A percentile compares a stretch with the other conserved stretches of the same genome.
These are phyloP conservation scores for Austroboletus niveus DNA, from an alignment of 1,284 basidiomycete species.

Conservation along the genomic window DNA sequence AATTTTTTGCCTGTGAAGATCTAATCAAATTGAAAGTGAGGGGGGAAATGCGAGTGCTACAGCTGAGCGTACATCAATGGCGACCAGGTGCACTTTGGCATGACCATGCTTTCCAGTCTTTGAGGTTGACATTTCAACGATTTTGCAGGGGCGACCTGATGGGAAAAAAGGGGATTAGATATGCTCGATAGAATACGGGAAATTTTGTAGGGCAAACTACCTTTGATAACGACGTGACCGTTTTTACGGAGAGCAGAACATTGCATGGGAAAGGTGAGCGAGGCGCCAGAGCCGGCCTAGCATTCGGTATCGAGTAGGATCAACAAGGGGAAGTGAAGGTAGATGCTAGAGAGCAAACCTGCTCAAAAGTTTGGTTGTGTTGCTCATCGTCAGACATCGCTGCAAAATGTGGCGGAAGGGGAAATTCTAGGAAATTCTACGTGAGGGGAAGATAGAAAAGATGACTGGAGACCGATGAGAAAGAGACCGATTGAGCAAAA, in stretches of 20 bases:
- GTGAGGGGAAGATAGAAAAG: conserved; percentile 16
- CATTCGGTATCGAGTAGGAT: conserved; percentile 22
- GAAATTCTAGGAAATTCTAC: conserved; percentile 23
- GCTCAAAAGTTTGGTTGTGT: conserved; percentile 90
- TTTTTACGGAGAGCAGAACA: conserved; percentile 95
- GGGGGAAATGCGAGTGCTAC: conserved; percentile 6
- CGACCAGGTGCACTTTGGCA: conserved; percentile 98
- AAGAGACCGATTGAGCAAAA: conserved; percentile 21
- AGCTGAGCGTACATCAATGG: conserved; percentile 76
- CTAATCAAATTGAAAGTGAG: conserved; percentile 39
- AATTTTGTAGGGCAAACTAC: conserved; percentile 31
- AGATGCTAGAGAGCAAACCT: conserved; percentile 39
- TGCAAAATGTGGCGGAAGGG: conserved; percentile 11
- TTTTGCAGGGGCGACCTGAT: conserved; percentile 94
- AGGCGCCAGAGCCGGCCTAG: conserved; percentile 79
- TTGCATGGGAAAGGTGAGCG: conserved; percentile 91
- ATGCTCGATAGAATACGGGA: background rate
- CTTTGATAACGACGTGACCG: conserved; percentile 98
- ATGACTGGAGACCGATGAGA: conserved; percentile 23
- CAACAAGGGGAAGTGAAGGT: conserved; percentile 15
- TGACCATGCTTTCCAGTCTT: conserved; percentile 99
- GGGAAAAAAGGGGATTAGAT: conserved; percentile 4
- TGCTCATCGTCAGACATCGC: conserved; percentile 93
- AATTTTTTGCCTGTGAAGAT: conserved; percentile 97
- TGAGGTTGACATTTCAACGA: conserved; percentile 99